These are phyloP conservation scores for Achaetomiella virescens DNA, from an alignment of 495 filamentous ascomycete species.

Conservation along the genomic window DNA sequence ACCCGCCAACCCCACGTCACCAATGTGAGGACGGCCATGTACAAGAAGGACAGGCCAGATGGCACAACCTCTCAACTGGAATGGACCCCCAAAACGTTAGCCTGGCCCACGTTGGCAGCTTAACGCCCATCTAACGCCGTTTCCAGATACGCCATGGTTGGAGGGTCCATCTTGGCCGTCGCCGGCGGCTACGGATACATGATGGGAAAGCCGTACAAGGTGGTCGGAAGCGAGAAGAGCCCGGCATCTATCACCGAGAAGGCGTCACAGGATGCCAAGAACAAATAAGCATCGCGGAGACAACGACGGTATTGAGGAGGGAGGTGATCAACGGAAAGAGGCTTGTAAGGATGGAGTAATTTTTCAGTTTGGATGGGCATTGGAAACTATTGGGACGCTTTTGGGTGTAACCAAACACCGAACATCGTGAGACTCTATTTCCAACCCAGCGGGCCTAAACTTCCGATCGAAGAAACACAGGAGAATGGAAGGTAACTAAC, in stretches of 20 bases:
- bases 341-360: no score
- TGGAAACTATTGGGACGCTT: no score
- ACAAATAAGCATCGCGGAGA: not conserved
- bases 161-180: not conserved
- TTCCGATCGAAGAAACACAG: no score
- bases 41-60: not conserved
- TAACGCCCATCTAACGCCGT: not conserved
- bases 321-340: no score
- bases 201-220: not conserved
- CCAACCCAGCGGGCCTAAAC: no score
- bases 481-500: no score
- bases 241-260: not conserved
- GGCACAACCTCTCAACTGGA: not conserved
- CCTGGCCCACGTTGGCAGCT: not conserved
- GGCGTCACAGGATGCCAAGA: not conserved
- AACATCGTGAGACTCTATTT: no score
- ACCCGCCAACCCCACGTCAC: not conserved
- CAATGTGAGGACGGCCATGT: slow-evolving; percentile 1
- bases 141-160: not conserved
- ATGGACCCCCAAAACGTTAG: not conserved
- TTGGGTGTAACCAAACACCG: no score
- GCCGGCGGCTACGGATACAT: not conserved
- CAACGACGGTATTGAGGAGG: not conserved
- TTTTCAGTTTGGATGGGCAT: no score
- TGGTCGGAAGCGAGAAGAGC: not conserved